Percentiles rank a stretch among this genome's conserved stretches.
Evolutionary conservation across 2,329 filamentous ascomycete genomes (phyloP).

Genomic region (Pestalotiopsis sp.): DNA sequence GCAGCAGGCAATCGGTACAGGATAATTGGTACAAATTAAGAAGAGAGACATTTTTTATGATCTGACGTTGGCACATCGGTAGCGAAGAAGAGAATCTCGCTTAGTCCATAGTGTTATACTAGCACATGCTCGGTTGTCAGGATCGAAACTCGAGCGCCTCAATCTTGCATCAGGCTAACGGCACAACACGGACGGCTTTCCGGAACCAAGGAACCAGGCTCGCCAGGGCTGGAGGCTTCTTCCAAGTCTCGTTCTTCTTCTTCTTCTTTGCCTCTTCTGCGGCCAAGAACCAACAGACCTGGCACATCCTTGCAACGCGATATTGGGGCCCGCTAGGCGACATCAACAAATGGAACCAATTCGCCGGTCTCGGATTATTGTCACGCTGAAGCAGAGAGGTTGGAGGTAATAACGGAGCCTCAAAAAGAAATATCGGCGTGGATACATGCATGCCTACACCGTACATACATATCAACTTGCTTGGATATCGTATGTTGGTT

Average conservation of each 20-base stretch:
- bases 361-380: background rate
- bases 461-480: no score
- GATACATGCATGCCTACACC: background rate
- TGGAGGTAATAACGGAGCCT: background rate
- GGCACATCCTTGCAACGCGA: background rate
- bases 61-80: background rate
- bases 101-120: background rate
- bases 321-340: background rate
- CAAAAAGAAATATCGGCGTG: background rate
- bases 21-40: background rate
- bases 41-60: background rate
- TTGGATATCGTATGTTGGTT: background rate
- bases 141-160: background rate
- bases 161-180: background rate
- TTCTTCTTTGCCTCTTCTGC: background rate
- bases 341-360: background rate
- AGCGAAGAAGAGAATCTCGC: background rate
- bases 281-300: background rate
- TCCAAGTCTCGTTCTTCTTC: background rate
- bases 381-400: background rate
- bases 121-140: background rate
- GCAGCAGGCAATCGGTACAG: background rate
- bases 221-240: background rate
- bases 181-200: background rate
- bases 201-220: background rate